Evolutionary conservation across 2,329 filamentous ascomycete genomes (phyloP).

Genomic region (Trichothecium roseum): DNA sequence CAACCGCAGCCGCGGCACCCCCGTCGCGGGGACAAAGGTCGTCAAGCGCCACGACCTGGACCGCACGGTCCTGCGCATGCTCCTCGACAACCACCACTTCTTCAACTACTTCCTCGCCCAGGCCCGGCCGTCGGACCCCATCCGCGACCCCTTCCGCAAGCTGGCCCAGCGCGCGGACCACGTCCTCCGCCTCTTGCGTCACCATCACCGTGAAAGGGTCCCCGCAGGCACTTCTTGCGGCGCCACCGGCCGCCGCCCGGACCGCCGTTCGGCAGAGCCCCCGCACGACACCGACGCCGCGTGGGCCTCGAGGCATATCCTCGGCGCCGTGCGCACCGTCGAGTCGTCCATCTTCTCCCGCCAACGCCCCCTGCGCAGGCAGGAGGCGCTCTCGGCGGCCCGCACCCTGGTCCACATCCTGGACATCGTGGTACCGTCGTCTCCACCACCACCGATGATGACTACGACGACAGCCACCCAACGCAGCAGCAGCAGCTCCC

Average conservation of each 20-base stretch:
- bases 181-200: conserved; percentile 34
- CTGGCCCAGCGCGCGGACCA: conserved; percentile 36
- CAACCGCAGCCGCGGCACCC: too few relatives aligned
- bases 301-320: conserved; percentile 40
- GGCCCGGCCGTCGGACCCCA: conserved; percentile 30
- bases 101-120: conserved; percentile 41
- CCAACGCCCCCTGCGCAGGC: conserved; percentile 21
- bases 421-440: conserved; percentile 28
- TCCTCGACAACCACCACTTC: conserved; percentile 43
- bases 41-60: conserved; percentile 36
- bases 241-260: background rate
- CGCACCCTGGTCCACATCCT: conserved; percentile 38
- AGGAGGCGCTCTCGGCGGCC: conserved; percentile 34
- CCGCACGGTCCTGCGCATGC: conserved; percentile 40
- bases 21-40: conserved; percentile 10
- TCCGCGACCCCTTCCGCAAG: conserved; percentile 35
- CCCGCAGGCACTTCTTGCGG: background rate
- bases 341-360: conserved; percentile 27
- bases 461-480: background rate
- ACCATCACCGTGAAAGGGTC: conserved; percentile 12
- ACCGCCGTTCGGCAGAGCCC: background rate
- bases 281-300: conserved; percentile 21
- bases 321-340: conserved; percentile 31
- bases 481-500: too few relatives aligned
- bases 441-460: too few relatives aligned